Evolutionary conservation across 257 asterid species (phyloP), one percentile per base, ranked within the genome.

Genomic region (Primulina eburnea): DNA sequence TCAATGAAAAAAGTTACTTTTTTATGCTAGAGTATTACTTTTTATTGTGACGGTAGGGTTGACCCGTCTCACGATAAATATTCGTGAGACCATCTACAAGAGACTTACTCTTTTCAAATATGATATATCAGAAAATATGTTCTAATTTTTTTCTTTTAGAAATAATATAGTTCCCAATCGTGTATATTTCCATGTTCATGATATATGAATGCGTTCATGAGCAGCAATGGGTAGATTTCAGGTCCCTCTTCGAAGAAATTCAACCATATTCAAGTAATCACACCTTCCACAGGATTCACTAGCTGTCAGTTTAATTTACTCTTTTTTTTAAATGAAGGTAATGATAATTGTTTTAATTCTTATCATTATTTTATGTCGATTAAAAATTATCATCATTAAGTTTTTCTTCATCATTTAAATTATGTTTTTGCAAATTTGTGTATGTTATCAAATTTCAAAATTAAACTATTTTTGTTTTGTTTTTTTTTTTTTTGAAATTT

Each of bases 161-260:
- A 17, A 40, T 11, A 30, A 57, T 33, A 33, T 55, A 68, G 2
- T 40, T 8, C 17, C 52, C 52, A 11, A 3, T 40, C 5, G 1
- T 10, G 7, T 5, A 10, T 35, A 4, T 24, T 10, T 55, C 4
- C 58, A 38, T 26, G 29, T n/a, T 7, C 38, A 62, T 47, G 37
- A n/a, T 21, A 21, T 21, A 21, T n/a, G 21, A 9, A 65, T 60
- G 77, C 77, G 72, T 83, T 69, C 9, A 32, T 56, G 52, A 60
- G 53, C 71, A 76, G 82, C 55, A 73, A 72, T 77, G 80, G 65
- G 76, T 75, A 40, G 78, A 80, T 74, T 64, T 60, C 32, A 68
- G 40, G 75, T 68, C 65, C 55, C 17, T 38, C 26, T 24, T 24
- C 26, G 26, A 24, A 24, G 26, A 24, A 24, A 24, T 24, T 24